phyloP scores from a whole-genome alignment of 371 early-diverging fungal genomes.

The Mortierella sp. region DNA sequence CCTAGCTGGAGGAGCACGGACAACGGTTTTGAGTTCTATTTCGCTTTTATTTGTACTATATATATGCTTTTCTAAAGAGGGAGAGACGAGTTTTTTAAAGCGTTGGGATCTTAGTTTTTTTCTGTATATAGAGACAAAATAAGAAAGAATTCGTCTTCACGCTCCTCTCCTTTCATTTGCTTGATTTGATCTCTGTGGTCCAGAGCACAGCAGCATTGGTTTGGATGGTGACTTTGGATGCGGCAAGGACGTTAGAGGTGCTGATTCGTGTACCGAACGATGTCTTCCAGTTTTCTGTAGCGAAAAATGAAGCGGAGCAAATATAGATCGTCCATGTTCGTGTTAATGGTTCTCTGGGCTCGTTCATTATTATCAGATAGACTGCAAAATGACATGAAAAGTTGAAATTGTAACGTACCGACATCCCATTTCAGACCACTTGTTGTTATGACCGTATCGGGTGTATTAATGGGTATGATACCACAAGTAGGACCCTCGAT shows the following conservation, averaged over 20 bases:
- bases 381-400: not conserved
- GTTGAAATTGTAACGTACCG: constrained; percentile 58
- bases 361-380: no score
- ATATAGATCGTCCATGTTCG: no score
- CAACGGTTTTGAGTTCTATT: not conserved
- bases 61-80: no score
- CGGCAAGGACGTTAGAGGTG: constrained; percentile 80
- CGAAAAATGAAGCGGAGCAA: not conserved
- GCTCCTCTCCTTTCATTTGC: not conserved
- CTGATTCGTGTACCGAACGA: constrained; percentile 80
- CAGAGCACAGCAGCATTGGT: constrained; percentile 80
- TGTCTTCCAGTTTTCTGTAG: constrained; percentile 62
- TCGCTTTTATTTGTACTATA: no score
- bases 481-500: constrained; percentile 93
- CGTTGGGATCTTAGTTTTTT: not conserved
- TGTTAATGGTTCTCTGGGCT: no score
- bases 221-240: constrained; percentile 65
- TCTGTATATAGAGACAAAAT: no score
- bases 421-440: constrained; percentile 90
- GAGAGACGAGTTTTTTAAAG: no score
- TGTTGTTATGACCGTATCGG: constrained; percentile 70
- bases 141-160: no score
- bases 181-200: constrained; percentile 72
- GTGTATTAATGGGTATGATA: constrained; percentile 82
- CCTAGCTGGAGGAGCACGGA: no score